Evolutionary conservation across 176 grass and related monocot genomes (phyloP).

Genomic region (Urochloa ruziziensis): DNA sequence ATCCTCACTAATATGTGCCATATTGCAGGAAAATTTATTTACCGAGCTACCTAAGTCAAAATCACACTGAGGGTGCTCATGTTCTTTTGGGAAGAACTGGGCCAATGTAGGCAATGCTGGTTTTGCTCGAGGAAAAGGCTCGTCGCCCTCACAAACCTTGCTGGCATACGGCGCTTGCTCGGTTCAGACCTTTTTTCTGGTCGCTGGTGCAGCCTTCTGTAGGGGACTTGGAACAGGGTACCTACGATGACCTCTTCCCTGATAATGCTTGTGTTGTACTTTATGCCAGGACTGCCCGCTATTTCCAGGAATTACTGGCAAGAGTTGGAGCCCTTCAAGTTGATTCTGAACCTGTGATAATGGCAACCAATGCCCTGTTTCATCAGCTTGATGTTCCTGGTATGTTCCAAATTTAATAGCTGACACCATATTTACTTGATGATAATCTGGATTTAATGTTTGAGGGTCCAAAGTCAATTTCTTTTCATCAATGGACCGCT

Average conservation of each 20-base stretch:
- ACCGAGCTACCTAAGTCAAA: no score
- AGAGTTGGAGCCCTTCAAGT: no score
- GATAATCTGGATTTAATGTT: background rate
- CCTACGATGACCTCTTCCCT: background rate
- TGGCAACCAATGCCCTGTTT: no score
- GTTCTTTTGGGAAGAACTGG: background rate
- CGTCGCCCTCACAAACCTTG: background rate
- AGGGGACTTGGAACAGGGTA: fast-evolving
- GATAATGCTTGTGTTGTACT: no score
- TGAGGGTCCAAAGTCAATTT: background rate
- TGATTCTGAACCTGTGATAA: no score
- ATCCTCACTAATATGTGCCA: no score
- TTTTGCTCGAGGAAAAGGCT: background rate
- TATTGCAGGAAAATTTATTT: no score
- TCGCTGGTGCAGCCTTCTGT: fast-evolving
- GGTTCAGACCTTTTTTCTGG: background rate
- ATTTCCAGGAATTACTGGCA: no score
- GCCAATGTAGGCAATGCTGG: background rate
- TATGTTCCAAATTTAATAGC: background rate
- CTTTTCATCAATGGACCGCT: background rate
- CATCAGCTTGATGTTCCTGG: background rate
- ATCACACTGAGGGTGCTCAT: background rate
- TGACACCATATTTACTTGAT: background rate
- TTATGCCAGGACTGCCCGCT: no score
- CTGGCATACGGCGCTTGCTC: background rate